Evolutionary conservation across 2,329 filamentous ascomycete genomes (phyloP), one percentile per base, ranked within the genome.

Genomic region (Aspergillus unguis): DNA sequence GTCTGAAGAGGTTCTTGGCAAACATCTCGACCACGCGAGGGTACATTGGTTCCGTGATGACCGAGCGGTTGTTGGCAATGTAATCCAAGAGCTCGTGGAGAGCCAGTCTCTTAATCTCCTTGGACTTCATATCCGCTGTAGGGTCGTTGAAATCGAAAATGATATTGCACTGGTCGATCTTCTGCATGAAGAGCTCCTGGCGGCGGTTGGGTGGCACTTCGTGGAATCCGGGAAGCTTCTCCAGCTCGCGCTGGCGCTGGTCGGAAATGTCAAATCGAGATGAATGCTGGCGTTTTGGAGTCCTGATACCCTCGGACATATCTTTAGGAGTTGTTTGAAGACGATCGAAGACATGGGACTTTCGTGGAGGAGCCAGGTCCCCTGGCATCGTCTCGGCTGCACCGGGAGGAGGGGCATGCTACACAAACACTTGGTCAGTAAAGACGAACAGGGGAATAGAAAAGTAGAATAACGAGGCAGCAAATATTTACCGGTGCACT

Each of bases 131-230:
- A 70, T 99, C 94, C 62, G 87, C 92, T 60, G 90, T 95, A 44
- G 92, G 90, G 73, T 99, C 94, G 71, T 97, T 99, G 77, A 99
- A 99, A 76, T 99, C 94, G 70, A 99, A 99, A 66, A 99, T 99
- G 77, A 99, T 95, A 70, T 99, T 99, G 79, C 94, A 99, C 72
- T 99, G 94, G 66, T 97, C 94, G 63, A 99, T 94, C 80, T 99
- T 99, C 70, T 97, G 92, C 92, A 99, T 96, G 75, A 99, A 99
- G 17, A 99, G 83, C 64, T 97, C 92, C 75, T 96, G 92, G 57
- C 94, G 85, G 58, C 92, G 85, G 70, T 95, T 95, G 11, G 94
- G 94, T 8, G 92, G 88, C 27, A 97, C 94, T 74, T 99, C 94
- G 67, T 99, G 94, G 74, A 99, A 99, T 33, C 94, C 94, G 1